phyloP scores from a whole-genome alignment of 805 yeast species.

The Lipomyces starkeyi region DNA sequence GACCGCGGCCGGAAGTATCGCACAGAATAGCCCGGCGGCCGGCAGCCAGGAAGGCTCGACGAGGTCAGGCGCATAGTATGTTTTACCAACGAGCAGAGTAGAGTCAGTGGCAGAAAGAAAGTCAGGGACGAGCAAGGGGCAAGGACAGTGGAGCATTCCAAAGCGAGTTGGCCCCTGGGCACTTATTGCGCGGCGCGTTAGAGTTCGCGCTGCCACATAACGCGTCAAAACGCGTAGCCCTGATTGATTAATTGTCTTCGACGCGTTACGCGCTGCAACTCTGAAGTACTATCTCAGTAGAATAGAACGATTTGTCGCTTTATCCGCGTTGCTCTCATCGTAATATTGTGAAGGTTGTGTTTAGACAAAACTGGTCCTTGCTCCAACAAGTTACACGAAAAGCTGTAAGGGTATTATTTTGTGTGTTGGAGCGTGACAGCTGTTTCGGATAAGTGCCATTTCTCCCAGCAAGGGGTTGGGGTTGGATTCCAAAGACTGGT shows the following conservation, averaged over 20 bases:
- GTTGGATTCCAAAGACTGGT: not conserved
- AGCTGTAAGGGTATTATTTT: too few relatives aligned
- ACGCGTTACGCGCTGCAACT: too few relatives aligned
- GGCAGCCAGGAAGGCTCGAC: not conserved
- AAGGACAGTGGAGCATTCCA: not conserved
- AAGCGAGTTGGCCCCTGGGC: not conserved
- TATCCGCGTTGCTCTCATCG: too few relatives aligned
- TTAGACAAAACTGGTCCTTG: too few relatives aligned
- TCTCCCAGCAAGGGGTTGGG: not conserved
- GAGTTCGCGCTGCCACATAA: not conserved
- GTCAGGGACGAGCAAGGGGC: constrained; percentile 2
- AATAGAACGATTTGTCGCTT: too few relatives aligned
- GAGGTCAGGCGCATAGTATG: not conserved
- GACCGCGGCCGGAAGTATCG: not conserved
- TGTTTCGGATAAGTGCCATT: not conserved
- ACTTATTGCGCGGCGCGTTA: not conserved
- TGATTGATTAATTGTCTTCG: too few relatives aligned
- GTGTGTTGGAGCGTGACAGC: too few relatives aligned
- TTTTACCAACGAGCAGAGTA: not conserved
- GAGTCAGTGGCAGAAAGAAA: not conserved
- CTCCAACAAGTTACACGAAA: too few relatives aligned
- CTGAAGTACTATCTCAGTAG: too few relatives aligned
- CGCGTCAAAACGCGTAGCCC: not conserved
- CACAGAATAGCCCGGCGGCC: not conserved
- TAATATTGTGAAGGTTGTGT: too few relatives aligned